Conservation (phyloP, 208 protist species). For the Acanthamoeba royreba region DNA sequence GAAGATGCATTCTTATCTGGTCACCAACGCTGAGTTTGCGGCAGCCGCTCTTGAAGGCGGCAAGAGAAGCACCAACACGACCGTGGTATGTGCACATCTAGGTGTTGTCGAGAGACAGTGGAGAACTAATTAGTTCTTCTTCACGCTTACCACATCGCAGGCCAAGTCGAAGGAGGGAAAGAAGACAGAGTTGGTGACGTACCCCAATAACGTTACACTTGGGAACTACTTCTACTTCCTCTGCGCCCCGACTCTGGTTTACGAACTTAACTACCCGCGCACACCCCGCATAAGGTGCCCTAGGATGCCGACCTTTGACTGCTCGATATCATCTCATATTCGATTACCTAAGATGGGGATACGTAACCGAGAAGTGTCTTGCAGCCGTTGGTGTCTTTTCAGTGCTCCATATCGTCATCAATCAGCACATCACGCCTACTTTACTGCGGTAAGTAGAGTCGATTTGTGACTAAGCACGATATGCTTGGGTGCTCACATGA, state of each 20-base stretch:
- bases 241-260: constrained; percentile 75
- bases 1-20: constrained; percentile 48
- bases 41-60: not conserved
- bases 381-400: constrained; percentile 33
- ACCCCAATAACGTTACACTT: constrained; percentile 69
- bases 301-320: too few relatives aligned
- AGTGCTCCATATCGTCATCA: constrained; percentile 26
- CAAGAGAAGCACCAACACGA: too few relatives aligned
- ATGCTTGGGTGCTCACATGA: too few relatives aligned
- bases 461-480: too few relatives aligned
- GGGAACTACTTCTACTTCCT: constrained; percentile 74
- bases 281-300: constrained; percentile 59
- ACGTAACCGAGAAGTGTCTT: constrained; percentile 36
- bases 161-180: too few relatives aligned
- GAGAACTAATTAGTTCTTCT: too few relatives aligned
- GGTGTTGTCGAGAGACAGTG: too few relatives aligned
- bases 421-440: not conserved
- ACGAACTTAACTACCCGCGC: constrained; percentile 73
- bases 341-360: not conserved
- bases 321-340: too few relatives aligned
- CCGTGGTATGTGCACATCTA: too few relatives aligned
- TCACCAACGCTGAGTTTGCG: constrained; percentile 42
- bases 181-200: constrained; percentile 13
- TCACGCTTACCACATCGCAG: too few relatives aligned
- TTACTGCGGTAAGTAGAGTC: constrained; percentile 28